Base-by-base conservation (phyloP, 1,284 basidiomycete species). In the Malassezia japonica region DNA sequence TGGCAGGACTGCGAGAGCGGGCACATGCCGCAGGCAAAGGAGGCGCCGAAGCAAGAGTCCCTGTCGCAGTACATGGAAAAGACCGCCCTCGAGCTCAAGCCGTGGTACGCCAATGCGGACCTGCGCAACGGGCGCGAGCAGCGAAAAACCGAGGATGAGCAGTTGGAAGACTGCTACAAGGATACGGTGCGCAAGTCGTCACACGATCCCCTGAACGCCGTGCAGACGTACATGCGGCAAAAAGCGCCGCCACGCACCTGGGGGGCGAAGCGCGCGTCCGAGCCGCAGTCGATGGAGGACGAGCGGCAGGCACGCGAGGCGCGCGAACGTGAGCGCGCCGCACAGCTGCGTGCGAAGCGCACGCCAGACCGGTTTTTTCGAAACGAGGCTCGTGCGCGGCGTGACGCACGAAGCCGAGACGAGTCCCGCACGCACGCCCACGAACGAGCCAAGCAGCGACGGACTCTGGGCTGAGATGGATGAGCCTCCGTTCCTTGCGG, bases 1-100 rank as follows among this genome's bases (percentile, higher is more conserved):
- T 62, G 57, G 55, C 63, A 37, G 48, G 24, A 60, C 57, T 37
- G 55, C 61, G 9, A 76, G 75, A 41, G 76, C n/a, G 24, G 23
- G 31, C 39, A 34, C 1, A 18, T 18, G 4, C 34, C 29, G 20
- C 8, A 33, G 7, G 36, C 21, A 2, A 16, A 21, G 13, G 21
- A 40, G 23, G 27, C 23, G 8, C n/a, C 25, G 15, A 24, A 35
- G 16, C 10, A 10, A 33, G 15, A 5, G 29, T 20, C 15, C n/a
- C 36, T 6, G 36, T 13, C 25, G 5, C 6, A n/a, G 10, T 10
- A 10, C 33, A 32, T 20, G 15, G 24, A n/a, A 10, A n/a, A 13
- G 27, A 16, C 45, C 4, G 32, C 29, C 18, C 20, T 55, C 15
- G 66, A 70, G 43, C 50, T 65, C 8, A 46, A 59, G 3, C 63